phyloP scores from a whole-genome alignment of 1,139 yeast genomes.

The Suhomyces coccinellae region DNA sequence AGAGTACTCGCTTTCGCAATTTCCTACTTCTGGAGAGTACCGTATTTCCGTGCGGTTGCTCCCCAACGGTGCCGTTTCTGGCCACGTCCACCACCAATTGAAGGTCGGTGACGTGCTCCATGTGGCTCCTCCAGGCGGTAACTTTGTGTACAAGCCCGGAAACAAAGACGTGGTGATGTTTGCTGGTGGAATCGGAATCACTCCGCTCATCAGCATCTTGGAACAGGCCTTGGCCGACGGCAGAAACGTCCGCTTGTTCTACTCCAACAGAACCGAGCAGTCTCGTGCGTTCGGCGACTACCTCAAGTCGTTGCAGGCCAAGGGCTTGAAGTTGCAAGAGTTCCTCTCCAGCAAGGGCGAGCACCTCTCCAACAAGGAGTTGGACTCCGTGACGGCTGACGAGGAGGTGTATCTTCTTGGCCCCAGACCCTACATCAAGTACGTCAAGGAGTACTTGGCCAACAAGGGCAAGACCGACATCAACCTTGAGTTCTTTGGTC shows the following conservation, averaged over 20 bases:
- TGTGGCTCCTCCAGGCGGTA: constrained; percentile 64
- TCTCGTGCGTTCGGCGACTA: constrained; percentile 31
- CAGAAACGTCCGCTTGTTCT: constrained; percentile 28
- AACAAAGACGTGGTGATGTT: constrained; percentile 44
- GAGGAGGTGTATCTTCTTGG: constrained; percentile 38
- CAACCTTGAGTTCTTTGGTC: constrained; percentile 25
- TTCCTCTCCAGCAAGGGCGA: constrained; percentile 18
- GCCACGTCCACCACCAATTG: constrained; percentile 49
- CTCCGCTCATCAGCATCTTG: constrained; percentile 58
- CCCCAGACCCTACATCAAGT: constrained; percentile 36
- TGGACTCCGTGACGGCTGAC: constrained; percentile 18
- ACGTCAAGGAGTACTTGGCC: constrained; percentile 22
- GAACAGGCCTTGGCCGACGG: constrained; percentile 36
- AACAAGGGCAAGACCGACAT: constrained; percentile 15
- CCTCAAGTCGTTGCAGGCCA: constrained; percentile 20
- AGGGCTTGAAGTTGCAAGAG: constrained; percentile 24
- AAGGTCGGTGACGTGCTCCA: constrained; percentile 51
- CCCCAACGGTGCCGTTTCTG: constrained; percentile 50
- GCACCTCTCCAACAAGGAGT: constrained; percentile 10
- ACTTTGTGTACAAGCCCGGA: constrained; percentile 35
- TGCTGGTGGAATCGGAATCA: constrained; percentile 69
- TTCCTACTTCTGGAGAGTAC: constrained; percentile 35
- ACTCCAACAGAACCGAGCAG: constrained; percentile 28
- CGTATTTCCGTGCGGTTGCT: constrained; percentile 56
- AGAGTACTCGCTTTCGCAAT: constrained; percentile 53